A percentile compares a stretch with the other conserved stretches of the same genome.
phyloP scores from a whole-genome alignment of 176 grass and related monocot genomes.

The Rhipidocladum racemiflorum region DNA sequence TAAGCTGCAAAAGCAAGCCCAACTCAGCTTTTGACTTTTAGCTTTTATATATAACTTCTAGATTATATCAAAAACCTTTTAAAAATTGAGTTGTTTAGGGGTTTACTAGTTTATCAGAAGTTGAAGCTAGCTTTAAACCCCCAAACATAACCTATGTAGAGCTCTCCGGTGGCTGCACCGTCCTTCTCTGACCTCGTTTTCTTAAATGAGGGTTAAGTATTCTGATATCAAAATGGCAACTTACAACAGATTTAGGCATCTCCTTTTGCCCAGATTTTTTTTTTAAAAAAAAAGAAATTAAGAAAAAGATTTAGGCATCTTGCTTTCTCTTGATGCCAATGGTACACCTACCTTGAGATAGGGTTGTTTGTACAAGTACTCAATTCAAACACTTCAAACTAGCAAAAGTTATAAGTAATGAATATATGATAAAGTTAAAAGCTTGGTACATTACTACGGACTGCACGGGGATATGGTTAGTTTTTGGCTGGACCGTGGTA shows the following conservation, averaged over 20 bases:
- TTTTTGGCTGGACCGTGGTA: not conserved
- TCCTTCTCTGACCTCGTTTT: conserved; percentile 31
- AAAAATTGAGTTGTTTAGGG: too few species aligned
- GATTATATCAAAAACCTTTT: too few species aligned
- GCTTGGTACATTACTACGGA: not conserved
- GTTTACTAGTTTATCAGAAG: too few species aligned
- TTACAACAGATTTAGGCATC: conserved; percentile 12
- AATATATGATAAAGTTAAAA: not conserved
- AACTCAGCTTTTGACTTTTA: too few species aligned
- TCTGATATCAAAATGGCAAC: conserved; percentile 19
- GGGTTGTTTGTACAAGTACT: conserved; percentile 23
- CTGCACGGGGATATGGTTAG: not conserved
- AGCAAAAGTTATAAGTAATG: conserved; percentile 2
- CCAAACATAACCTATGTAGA: too few species aligned
- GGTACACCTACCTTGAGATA: conserved; percentile 31
- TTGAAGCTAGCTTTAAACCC: too few species aligned
- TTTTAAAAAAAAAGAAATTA: not conserved
- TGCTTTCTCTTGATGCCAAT: conserved; percentile 26
- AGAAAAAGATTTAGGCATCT: conserved; percentile 10
- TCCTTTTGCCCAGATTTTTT: not conserved
- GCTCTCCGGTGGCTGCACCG: conserved; percentile 15
- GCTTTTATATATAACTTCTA: too few species aligned
- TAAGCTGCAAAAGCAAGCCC: too few species aligned
- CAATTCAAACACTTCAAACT: conserved; percentile 1
- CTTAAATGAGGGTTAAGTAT: not conserved